Evolutionary conservation across 2,329 filamentous ascomycete species (phyloP).

Genomic region (Pseudogymnoascus sp.): DNA sequence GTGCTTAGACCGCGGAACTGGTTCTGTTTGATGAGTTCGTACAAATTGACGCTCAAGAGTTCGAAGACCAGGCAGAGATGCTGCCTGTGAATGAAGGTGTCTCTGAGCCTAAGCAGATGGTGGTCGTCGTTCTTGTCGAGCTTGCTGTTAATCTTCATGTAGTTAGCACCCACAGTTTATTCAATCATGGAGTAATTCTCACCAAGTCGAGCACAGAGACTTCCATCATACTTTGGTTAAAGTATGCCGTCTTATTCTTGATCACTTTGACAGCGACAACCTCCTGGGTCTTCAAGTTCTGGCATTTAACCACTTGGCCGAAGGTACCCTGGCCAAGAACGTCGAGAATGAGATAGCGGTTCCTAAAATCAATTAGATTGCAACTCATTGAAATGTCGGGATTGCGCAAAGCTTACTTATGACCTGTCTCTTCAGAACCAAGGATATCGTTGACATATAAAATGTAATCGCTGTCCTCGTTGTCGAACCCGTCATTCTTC

Average conservation of each 20-base stretch:
- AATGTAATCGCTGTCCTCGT: conserved; percentile 98
- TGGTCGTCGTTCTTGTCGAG: conserved; percentile 99
- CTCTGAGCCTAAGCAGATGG: conserved; percentile 86
- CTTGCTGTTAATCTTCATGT: conserved; percentile 78
- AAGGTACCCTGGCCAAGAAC: conserved; percentile 97
- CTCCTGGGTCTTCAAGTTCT: conserved; percentile 96
- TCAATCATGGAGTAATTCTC: conserved; percentile 28
- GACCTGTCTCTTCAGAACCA: conserved; percentile 93
- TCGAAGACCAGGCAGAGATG: conserved; percentile 97
- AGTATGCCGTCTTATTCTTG: conserved; percentile 98
- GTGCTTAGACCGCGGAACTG: conserved; percentile 97
- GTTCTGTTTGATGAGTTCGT: conserved; percentile 99
- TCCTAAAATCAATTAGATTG: conserved; percentile 45
- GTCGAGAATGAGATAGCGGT: conserved; percentile 93
- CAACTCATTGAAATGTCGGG: conserved; percentile 9
- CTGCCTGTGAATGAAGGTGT: conserved; percentile 96
- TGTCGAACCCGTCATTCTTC: conserved; percentile 98
- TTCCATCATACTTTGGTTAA: conserved; percentile 99
- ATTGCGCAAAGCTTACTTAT: conserved; percentile 63
- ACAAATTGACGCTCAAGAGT: conserved; percentile 91
- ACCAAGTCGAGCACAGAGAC: conserved; percentile 95
- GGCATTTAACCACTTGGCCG: conserved; percentile 97
- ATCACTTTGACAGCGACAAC: conserved; percentile 98
- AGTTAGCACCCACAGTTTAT: conserved; percentile 22
- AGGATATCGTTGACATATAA: conserved; percentile 98